These are phyloP conservation scores for Medicago truncatula DNA, from an alignment of 306 rosid genomes.

Conservation along the genomic window DNA sequence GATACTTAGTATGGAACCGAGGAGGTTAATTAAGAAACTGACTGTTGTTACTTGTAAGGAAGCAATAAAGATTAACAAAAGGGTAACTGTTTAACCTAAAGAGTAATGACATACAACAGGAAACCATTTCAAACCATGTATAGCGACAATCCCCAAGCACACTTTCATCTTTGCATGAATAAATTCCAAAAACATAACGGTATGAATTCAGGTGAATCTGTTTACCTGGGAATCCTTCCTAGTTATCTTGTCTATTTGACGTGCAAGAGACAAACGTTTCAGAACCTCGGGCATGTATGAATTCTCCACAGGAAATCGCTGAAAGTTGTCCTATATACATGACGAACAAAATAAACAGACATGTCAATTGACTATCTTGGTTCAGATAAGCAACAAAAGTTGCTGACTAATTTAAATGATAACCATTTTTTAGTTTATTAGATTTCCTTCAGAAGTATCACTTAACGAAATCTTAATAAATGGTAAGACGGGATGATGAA, in stretches of 20 bases:
- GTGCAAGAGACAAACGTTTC: constrained; percentile 82
- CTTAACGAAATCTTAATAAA: constrained; percentile 28
- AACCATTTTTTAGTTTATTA: constrained; percentile 3
- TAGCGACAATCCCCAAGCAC: constrained; percentile 12
- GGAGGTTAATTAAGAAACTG: background rate
- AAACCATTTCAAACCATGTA: constrained; percentile 36
- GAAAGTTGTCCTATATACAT: constrained; percentile 66
- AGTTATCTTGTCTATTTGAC: constrained; percentile 86
- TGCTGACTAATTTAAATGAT: constrained; percentile 34
- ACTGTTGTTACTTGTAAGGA: background rate
- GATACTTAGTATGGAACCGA: too few relatives aligned
- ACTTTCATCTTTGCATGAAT: constrained; percentile 21
- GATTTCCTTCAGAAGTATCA: constrained; percentile 8
- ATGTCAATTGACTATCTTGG: constrained; percentile 19
- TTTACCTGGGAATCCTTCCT: constrained; percentile 87
- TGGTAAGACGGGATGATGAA: background rate
- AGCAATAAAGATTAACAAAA: constrained; percentile 16
- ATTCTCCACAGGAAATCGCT: constrained; percentile 80
- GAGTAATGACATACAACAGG: background rate
- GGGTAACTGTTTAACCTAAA: constrained; percentile 7
- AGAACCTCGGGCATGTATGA: constrained; percentile 90
- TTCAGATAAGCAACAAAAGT: constrained; percentile 31
- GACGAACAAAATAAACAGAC: constrained; percentile 22
- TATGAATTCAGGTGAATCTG: constrained; percentile 33
- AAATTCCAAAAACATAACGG: constrained; percentile 29